phyloP scores from a whole-genome alignment of 2,329 filamentous ascomycete species.

The Colletotrichum salicis region DNA sequence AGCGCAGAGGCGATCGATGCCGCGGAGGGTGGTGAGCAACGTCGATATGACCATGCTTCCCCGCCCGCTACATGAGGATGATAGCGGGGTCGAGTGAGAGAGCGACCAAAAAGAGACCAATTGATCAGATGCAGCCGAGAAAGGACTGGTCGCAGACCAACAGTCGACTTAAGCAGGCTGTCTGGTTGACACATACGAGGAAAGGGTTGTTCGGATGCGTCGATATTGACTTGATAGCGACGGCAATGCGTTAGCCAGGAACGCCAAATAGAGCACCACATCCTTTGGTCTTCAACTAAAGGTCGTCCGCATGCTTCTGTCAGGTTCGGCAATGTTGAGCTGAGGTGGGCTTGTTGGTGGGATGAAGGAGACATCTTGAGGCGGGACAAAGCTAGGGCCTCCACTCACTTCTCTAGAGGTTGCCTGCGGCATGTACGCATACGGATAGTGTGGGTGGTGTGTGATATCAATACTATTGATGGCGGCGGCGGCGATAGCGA shows the following conservation, averaged over 20 bases:
- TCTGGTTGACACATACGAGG: constrained; percentile 14
- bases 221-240: constrained; percentile 12
- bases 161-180: constrained; percentile 3
- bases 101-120: constrained; percentile 25
- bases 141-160: constrained; percentile 1
- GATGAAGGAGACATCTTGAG: constrained; percentile 4
- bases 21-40: not conserved
- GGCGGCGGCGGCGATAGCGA: not conserved
- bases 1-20: constrained; percentile 13
- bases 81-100: constrained; percentile 18
- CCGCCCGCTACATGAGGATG: constrained; percentile 8
- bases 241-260: constrained; percentile 31
- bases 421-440: not conserved
- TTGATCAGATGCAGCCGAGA: constrained; percentile 14
- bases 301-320: not conserved
- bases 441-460: not conserved
- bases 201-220: constrained; percentile 22
- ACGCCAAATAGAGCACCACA: constrained; percentile 24
- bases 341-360: not conserved
- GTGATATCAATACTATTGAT: not conserved
- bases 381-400: not conserved
- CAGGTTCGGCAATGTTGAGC: constrained; percentile 14
- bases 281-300: not conserved
- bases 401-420: not conserved
- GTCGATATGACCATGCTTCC: not conserved